Conservation (phyloP, 2,329 filamentous ascomycete species). For the Chrysoporthe austroafricana region DNA sequence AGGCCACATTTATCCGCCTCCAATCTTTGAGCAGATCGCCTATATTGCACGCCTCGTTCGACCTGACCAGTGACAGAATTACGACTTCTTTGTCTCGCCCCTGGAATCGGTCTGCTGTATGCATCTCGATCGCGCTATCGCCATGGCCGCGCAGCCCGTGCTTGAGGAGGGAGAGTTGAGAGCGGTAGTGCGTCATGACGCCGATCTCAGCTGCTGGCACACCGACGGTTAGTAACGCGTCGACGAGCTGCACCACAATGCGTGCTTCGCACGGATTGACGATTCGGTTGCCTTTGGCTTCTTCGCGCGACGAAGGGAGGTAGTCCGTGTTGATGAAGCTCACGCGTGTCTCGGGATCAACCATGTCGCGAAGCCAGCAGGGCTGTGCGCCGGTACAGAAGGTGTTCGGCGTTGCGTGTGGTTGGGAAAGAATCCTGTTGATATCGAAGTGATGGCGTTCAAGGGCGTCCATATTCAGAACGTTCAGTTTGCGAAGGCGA, state of each 20-base stretch:
- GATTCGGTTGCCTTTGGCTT: conserved; percentile 80
- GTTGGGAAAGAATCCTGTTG: conserved; percentile 45
- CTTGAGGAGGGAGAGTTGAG: conserved; percentile 82
- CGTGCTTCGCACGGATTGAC: conserved; percentile 84
- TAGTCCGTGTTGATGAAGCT: conserved; percentile 89
- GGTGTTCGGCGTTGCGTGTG: conserved; percentile 43
- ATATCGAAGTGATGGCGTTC: conserved; percentile 62
- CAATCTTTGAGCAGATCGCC: conserved; percentile 91
- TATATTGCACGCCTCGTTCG: conserved; percentile 80
- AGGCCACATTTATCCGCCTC: conserved; percentile 92
- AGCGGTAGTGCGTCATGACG: conserved; percentile 96
- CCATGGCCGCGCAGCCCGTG: conserved; percentile 65
- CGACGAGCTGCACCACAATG: conserved; percentile 78
- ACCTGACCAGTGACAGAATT: conserved; percentile 84
- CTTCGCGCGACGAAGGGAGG: conserved; percentile 69
- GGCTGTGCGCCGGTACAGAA: conserved; percentile 57
- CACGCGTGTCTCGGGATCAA: conserved; percentile 74
- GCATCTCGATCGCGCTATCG: conserved; percentile 75
- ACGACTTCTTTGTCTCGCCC: conserved; percentile 94
- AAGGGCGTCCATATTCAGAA: conserved; percentile 69
- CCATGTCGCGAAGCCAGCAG: conserved; percentile 79
- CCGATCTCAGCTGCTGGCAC: conserved; percentile 79
- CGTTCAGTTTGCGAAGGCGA: conserved; percentile 66
- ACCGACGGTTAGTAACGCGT: conserved; percentile 75
- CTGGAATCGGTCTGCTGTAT: conserved; percentile 96